Evolutionary conservation across 352 stramenopile genomes (phyloP).

Genomic region (Phytophthora meadii): DNA sequence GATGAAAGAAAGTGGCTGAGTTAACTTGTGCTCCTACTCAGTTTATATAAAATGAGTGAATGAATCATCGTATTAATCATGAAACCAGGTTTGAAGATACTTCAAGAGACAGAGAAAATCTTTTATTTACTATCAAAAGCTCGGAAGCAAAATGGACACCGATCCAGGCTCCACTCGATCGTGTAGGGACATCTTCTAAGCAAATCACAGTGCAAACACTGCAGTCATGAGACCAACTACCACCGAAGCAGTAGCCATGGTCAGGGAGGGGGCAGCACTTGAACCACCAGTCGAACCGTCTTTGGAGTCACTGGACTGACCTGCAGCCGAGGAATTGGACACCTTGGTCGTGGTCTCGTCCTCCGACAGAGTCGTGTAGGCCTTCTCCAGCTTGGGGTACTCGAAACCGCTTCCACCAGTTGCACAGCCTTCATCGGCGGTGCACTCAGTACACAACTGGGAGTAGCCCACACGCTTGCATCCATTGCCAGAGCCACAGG

Average conservation of each 20-base stretch:
- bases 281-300: slow-evolving; percentile 11
- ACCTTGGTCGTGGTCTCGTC: slow-evolving; percentile 47
- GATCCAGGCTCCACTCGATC: slow-evolving; percentile 10
- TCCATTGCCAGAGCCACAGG: slow-evolving; percentile 56
- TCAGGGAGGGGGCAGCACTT: slow-evolving; percentile 11
- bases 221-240: slow-evolving; percentile 31
- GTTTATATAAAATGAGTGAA: no score
- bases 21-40: no score
- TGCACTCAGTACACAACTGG: slow-evolving; percentile 74
- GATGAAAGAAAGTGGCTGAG: no score
- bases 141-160: slow-evolving; percentile 35
- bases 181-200: slow-evolving; percentile 26
- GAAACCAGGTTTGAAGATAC: no score
- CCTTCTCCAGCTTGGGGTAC: slow-evolving; percentile 73
- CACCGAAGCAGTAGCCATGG: slow-evolving; percentile 23
- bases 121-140: slow-evolving; percentile 38
- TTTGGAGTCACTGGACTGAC: background rate
- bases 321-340: slow-evolving; percentile 2
- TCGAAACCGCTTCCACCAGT: slow-evolving; percentile 56
- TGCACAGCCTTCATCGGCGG: slow-evolving; percentile 37
- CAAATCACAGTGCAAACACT: slow-evolving; percentile 29
- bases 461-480: slow-evolving; percentile 78
- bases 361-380: slow-evolving; percentile 47
- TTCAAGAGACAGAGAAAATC: background rate
- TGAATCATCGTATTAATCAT: no score